Base-by-base conservation (phyloP, 2,329 filamentous ascomycete species). In the Microdochium nivale region DNA sequence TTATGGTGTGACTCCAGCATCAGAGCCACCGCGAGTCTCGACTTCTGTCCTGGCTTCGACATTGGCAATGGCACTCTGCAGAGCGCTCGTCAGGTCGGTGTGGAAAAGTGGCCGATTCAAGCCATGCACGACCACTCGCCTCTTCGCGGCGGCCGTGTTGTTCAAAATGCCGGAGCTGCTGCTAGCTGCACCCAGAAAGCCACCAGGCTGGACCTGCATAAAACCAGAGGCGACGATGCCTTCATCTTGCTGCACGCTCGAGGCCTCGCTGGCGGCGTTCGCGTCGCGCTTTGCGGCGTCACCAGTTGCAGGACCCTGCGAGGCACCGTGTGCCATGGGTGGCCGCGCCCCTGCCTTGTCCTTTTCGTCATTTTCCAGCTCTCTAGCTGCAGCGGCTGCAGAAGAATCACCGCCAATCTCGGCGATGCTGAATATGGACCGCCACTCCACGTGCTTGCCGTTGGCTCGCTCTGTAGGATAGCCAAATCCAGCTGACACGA, bases 21-120 rank as follows among this genome's bases (percentile, higher is more conserved):
- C 61, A 7, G 53, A 49, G 9, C 60, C 62, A n/a, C 61, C 62
- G 8, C 53, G 46, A 40, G 53, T 56, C 53, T 65, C 60, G 51
- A 59, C 60, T 48, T 73, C 71, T 8, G 68, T 63, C 50, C 77
- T 70, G 0, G 75, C 77, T 67, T 89, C 81, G 0, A 88, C 79
- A 59, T 95, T 95, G 27, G 85, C 82, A 60, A 96, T 81, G 2
- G 90, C 92, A 60, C 86, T 90, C 68, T 96, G 88, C 59, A 97
- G 70, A 7, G 94, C 94, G 62, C 85, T 90, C 3, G 89, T 94
- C 49, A 97, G 71, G 66, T 97, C 94, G 50, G 96, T 81, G 65
- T 99, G 94, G 79, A 99, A 97, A 59, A 96, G 79, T 3, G 94
- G 92, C 59, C 88, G 75, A 67, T 95, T 94, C 56, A 95, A 72